Base-by-base conservation (phyloP, 371 early-diverging fungal species). In the Mucor irregularis region DNA sequence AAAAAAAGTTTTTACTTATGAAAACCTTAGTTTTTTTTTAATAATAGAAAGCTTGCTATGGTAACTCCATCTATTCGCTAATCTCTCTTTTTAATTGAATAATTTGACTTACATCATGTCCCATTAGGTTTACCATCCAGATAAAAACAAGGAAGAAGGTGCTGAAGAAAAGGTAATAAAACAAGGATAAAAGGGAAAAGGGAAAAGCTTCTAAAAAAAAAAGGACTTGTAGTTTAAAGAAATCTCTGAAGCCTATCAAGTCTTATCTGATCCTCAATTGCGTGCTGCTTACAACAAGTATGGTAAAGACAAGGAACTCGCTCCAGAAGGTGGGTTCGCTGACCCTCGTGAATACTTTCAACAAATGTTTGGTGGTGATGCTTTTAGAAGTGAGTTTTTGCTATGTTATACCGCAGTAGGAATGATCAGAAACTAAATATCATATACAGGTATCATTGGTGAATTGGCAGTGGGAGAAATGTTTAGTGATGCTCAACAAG, bases 221-320 rank as follows among this genome's bases (percentile, higher is more conserved):
- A 14, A 24, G n/a, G n/a, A n/a, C n/a, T n/a, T 43, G 9, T 60
- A 85, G 87, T 96, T 97, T 68, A 95, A 98, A 78, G 81, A 87
- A 64, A 91, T 98, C 24, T 93, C 95, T 8, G 95, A 96, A 71
- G 98, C 96, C 9, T 96, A 98, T 66, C 95, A 94, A 76, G 88
- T 89, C 1, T 81, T 98, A 37, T 90, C 89, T 4, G 97, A 98
- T 62, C 91, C 93, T n/a, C 86, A 91, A 62, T 70, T 89, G 58
- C 86, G 98, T 44, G 76, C 88, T 16, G 80, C 83, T 55, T 98
- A 98, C 80, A 95, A 98, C 71, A 87, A 87, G 69, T 88, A 88
- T 67, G 94, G 94, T 56, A 82, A 84, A 54, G 82, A 86, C 48
- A 84, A 85, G 73, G 84, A 80, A 53, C 74, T 85, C 8, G 83